Evolutionary conservation across 2,329 filamentous ascomycete genomes (phyloP).

Genomic region (Myriosclerotinia curreyana): DNA sequence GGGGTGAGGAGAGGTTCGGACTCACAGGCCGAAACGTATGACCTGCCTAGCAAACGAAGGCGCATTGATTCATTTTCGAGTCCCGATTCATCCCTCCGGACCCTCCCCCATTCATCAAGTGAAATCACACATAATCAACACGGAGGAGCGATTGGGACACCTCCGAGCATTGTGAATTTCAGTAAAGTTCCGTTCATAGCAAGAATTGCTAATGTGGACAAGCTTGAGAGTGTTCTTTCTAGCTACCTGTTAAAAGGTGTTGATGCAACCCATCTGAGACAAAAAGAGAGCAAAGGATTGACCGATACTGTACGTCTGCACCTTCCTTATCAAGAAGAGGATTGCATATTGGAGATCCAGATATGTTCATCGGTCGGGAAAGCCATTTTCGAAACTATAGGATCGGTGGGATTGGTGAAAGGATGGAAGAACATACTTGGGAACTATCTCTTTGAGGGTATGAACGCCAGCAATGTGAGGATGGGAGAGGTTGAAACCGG

Average conservation of each 20-base stretch:
- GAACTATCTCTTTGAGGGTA: neutral
- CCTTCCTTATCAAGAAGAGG: neutral
- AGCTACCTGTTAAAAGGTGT: neutral
- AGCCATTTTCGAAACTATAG: neutral
- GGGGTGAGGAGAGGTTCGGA: neutral
- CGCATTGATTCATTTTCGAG: neutral
- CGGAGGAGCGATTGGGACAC: neutral
- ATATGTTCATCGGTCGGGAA: neutral
- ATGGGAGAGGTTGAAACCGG: slow-evolving; percentile 10
- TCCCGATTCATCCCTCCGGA: neutral
- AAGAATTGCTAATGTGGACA: too few species aligned
- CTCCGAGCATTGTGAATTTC: neutral
- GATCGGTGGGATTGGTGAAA: neutral
- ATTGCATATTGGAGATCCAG: neutral
- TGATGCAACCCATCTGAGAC: neutral
- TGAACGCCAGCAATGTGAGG: slow-evolving; percentile 14
- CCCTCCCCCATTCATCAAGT: neutral
- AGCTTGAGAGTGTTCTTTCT: neutral
- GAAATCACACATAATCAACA: neutral
- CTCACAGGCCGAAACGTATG: neutral
- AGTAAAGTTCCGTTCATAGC: too few species aligned
- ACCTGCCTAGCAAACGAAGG: neutral
- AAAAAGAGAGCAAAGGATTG: neutral
- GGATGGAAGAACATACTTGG: neutral
- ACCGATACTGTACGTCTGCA: neutral